Evolutionary conservation across 108 stramenopile species (phyloP).

Genomic region (Nitzschia sp.): DNA sequence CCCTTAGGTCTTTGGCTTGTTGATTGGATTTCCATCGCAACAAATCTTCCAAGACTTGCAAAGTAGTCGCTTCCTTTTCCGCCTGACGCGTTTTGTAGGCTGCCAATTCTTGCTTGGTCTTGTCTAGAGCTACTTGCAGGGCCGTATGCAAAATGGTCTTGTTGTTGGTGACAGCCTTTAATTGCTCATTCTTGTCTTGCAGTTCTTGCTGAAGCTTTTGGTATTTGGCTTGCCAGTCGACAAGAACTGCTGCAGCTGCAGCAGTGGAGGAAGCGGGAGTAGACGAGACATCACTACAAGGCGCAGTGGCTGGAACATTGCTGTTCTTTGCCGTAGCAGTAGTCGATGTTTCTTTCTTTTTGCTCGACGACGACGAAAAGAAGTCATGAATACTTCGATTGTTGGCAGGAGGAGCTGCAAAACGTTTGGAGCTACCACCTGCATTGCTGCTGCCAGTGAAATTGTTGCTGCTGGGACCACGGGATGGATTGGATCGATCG

Average conservation of each 20-base stretch:
- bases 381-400: slow-evolving; percentile 43
- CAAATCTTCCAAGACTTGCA: slow-evolving; percentile 57
- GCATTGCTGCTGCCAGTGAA: slow-evolving; percentile 6
- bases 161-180: slow-evolving; percentile 73
- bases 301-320: slow-evolving; percentile 5
- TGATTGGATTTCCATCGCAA: slow-evolving; percentile 54
- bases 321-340: slow-evolving; percentile 5
- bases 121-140: slow-evolving; percentile 55
- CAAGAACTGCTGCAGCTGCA: background rate
- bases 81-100: slow-evolving; percentile 29
- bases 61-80: slow-evolving; percentile 10
- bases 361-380: slow-evolving; percentile 10
- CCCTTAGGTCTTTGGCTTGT: slow-evolving; percentile 62
- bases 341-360: background rate
- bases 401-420: slow-evolving; percentile 24
- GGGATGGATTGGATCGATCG: slow-evolving; percentile 35
- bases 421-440: background rate
- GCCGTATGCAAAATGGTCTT: slow-evolving; percentile 75
- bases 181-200: slow-evolving; percentile 58
- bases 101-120: slow-evolving; percentile 43
- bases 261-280: background rate
- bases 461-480: background rate
- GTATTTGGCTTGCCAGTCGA: slow-evolving; percentile 30
- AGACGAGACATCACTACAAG: background rate
- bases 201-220: slow-evolving; percentile 35